These are phyloP conservation scores for Sporobolomyces roseus DNA, from an alignment of 768 basidiomycete genomes.

Conservation along the genomic window DNA sequence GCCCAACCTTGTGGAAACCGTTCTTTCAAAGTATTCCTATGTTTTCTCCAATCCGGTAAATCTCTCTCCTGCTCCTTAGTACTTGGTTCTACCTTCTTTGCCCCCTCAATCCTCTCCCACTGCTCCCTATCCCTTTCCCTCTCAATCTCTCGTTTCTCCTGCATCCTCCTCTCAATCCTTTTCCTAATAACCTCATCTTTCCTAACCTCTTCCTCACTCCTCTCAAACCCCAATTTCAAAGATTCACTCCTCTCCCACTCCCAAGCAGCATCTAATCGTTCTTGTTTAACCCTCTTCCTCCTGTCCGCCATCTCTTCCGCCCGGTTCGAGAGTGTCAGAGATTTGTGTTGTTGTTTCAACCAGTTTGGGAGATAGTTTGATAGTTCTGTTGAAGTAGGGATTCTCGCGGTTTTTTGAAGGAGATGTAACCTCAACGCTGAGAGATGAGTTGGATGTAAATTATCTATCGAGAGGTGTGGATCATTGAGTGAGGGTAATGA, in stretches of 20 bases:
- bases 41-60: constrained; percentile 17
- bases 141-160: not conserved
- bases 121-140: not conserved
- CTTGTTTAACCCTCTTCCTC: not conserved
- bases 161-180: not conserved
- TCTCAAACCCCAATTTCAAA: not conserved
- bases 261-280: constrained; percentile 22
- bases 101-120: not conserved
- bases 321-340: not conserved
- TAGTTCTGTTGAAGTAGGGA: constrained; percentile 6
- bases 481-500: not conserved
- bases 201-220: not conserved
- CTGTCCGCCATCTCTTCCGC: not conserved
- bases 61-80: not conserved
- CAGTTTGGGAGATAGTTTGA: not conserved
- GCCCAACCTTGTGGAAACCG: constrained; percentile 54
- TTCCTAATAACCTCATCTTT: not conserved
- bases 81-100: not conserved
- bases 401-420: not conserved
- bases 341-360: not conserved
- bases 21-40: not conserved
- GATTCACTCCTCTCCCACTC: constrained; percentile 17
- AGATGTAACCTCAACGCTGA: not conserved
- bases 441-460: constrained; percentile 6
- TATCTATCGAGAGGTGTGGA: not conserved